Conservation (phyloP, 139 green algal genomes). For the Tetradesmus lagerheimii region DNA sequence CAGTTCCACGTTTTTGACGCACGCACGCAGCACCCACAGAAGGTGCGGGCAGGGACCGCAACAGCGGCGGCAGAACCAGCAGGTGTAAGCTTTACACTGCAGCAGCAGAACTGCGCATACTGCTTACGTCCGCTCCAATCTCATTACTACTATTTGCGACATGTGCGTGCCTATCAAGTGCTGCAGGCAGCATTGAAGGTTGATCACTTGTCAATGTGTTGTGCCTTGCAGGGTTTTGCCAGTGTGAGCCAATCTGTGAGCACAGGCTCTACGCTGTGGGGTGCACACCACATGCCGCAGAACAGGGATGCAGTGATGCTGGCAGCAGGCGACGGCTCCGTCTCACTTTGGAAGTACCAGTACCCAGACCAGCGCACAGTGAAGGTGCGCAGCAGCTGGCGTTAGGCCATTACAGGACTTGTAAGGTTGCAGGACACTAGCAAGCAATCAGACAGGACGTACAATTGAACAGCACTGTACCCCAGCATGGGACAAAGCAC, state of each 20-base stretch:
- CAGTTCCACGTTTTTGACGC: slow-evolving; percentile 89
- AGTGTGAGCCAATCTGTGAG: slow-evolving; percentile 68
- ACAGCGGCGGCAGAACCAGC: background rate
- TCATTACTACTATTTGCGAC: background rate
- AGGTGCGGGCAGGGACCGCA: slow-evolving; percentile 42
- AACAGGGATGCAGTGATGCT: slow-evolving; percentile 89
- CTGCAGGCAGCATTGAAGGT: too few relatives aligned
- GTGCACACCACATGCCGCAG: slow-evolving; percentile 81
- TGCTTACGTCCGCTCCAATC: too few relatives aligned
- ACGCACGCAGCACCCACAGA: slow-evolving; percentile 80
- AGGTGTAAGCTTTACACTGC: too few relatives aligned
- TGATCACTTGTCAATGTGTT: too few relatives aligned
- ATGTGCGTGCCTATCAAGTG: background rate
- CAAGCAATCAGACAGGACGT: too few relatives aligned
- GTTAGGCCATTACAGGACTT: too few relatives aligned
- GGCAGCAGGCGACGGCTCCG: slow-evolving; percentile 78
- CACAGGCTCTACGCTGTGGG: slow-evolving; percentile 82
- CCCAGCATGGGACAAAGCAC: too few relatives aligned
- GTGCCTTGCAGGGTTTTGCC: slow-evolving; percentile 76
- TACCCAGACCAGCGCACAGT: slow-evolving; percentile 90
- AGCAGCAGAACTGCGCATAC: too few relatives aligned
- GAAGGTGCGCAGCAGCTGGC: slow-evolving; percentile 53
- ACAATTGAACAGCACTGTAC: too few relatives aligned
- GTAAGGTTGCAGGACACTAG: too few relatives aligned
- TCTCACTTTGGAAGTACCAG: slow-evolving; percentile 92